Conservation (phyloP, 352 stramenopile species). For the Globisporangium nodosum region DNA sequence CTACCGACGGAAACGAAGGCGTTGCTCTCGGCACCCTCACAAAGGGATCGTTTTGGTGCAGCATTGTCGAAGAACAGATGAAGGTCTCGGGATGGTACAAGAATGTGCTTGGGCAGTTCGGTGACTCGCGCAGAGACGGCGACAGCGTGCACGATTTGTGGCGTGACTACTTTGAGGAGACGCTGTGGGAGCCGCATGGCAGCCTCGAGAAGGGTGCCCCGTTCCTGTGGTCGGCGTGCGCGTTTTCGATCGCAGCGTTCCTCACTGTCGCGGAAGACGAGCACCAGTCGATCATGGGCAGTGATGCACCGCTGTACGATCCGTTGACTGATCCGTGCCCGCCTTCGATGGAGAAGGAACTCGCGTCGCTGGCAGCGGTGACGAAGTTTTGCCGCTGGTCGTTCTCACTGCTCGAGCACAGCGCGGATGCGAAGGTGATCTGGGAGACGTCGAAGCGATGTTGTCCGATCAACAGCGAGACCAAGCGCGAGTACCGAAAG, state of each 20-base stretch:
- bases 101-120: slow-evolving; percentile 61
- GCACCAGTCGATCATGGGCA: slow-evolving; percentile 15
- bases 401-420: slow-evolving; percentile 81
- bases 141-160: slow-evolving; percentile 70
- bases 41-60: slow-evolving; percentile 30
- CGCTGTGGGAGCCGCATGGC: slow-evolving; percentile 80
- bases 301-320: slow-evolving; percentile 29
- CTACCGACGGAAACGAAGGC: background rate
- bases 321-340: slow-evolving; percentile 53
- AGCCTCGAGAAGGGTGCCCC: slow-evolving; percentile 82
- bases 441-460: slow-evolving; percentile 85
- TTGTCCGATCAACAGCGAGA: slow-evolving; percentile 80
- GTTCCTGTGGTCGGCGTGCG: slow-evolving; percentile 81
- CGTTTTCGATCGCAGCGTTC: slow-evolving; percentile 77
- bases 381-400: slow-evolving; percentile 87
- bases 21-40: slow-evolving; percentile 1
- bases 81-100: slow-evolving; percentile 64
- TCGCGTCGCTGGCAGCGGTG: slow-evolving; percentile 63
- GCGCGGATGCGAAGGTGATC: slow-evolving; percentile 82
- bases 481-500: slow-evolving; percentile 83
- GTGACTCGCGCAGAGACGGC: slow-evolving; percentile 40
- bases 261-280: slow-evolving; percentile 66
- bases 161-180: slow-evolving; percentile 86
- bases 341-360: slow-evolving; percentile 73
- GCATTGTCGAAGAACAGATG: slow-evolving; percentile 58